Percentiles rank a stretch among this genome's conserved stretches.
phyloP scores from a whole-genome alignment of 129 eudicot species.

The Lonicera japonica region DNA sequence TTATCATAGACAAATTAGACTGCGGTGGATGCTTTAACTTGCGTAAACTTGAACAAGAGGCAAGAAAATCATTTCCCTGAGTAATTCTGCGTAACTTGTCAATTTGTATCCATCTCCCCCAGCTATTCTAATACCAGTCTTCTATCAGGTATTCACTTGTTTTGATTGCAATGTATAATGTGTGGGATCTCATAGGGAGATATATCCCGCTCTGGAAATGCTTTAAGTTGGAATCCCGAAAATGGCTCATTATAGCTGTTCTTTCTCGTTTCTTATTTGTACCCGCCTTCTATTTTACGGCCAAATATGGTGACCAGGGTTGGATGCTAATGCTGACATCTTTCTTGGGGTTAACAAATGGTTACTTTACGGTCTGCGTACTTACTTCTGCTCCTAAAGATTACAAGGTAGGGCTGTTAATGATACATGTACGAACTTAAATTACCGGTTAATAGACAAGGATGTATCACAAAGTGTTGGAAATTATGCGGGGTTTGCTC shows the following conservation, averaged over 20 bases:
- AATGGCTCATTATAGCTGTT: slow-evolving; percentile 21
- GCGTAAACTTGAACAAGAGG: no score
- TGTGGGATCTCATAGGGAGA: slow-evolving; percentile 41
- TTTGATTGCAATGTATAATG: slow-evolving; percentile 32
- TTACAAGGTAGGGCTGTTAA: slow-evolving; percentile 31
- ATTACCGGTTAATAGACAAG: no score
- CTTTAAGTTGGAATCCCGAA: slow-evolving; percentile 30
- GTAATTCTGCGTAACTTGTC: no score
- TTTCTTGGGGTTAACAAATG: slow-evolving; percentile 35
- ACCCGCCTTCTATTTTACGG: slow-evolving; percentile 42
- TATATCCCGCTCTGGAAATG: slow-evolving; percentile 18
- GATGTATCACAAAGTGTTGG: no score
- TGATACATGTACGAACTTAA: no score
- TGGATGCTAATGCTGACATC: slow-evolving; percentile 43
- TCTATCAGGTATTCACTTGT: slow-evolving; percentile 29
- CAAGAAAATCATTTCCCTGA: no score
- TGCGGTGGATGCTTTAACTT: no score
- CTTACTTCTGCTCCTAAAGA: slow-evolving; percentile 41
- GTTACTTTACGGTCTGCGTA: slow-evolving; percentile 39
- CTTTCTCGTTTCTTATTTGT: slow-evolving; percentile 31
- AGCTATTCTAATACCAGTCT: not conserved
- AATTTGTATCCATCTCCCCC: not conserved
- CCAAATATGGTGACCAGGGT: slow-evolving; percentile 40
- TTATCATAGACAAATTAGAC: no score
- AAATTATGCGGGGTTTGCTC: no score